phyloP scores from a whole-genome alignment of 2,329 filamentous ascomycete species.

The Colletotrichum karsti region DNA sequence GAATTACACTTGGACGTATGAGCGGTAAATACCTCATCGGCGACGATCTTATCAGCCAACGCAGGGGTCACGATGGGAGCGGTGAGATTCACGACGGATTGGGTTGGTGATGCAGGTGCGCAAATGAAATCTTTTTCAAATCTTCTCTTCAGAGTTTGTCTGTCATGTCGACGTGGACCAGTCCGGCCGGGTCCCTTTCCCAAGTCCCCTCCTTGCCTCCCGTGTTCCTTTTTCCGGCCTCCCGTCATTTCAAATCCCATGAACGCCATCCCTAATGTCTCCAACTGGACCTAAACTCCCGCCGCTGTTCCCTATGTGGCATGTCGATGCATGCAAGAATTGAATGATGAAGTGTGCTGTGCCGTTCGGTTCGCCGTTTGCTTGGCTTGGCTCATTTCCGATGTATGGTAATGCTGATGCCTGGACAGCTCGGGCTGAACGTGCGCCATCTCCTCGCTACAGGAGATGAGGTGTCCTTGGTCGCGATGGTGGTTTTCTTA shows the following conservation, averaged over 20 bases:
- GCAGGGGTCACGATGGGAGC: neutral
- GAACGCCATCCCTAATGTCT: constrained; percentile 1
- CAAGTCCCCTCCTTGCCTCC: neutral
- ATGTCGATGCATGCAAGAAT: constrained; percentile 17
- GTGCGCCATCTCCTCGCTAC: neutral
- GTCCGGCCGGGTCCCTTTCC: neutral
- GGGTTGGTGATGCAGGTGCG: neutral
- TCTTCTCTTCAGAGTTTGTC: neutral
- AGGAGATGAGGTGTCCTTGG: neutral
- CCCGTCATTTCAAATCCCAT: neutral
- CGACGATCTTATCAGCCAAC: neutral
- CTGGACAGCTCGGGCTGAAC: neutral
- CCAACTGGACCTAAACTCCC: constrained; percentile 1
- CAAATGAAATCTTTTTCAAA: neutral
- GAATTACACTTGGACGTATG: constrained; percentile 13
- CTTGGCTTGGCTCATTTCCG: neutral
- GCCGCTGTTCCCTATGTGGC: constrained; percentile 6
- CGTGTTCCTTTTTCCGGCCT: neutral
- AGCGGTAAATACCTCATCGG: neutral
- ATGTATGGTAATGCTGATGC: neutral
- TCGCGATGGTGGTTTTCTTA: neutral
- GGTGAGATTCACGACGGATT: neutral
- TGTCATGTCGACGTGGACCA: neutral
- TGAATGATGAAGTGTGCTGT: neutral
- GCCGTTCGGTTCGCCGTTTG: neutral